Evolutionary conservation across 164 flowering plant species (phyloP).

Genomic region (Stephania japonica): DNA sequence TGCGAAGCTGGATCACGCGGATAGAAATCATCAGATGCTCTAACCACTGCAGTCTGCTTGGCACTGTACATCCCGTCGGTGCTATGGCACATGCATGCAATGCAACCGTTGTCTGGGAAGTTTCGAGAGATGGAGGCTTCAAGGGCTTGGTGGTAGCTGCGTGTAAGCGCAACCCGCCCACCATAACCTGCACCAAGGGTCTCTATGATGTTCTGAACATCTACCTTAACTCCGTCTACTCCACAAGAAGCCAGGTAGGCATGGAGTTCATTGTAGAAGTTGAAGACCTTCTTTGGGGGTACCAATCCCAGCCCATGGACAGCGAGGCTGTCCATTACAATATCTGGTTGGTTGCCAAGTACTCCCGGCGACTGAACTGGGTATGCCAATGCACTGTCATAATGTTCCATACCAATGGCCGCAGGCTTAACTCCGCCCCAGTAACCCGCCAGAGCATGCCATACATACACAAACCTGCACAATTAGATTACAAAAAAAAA

Average conservation of each 20-base stretch:
- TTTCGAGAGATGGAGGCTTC: constrained; percentile 81
- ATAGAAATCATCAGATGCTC: constrained; percentile 98
- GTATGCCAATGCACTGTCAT: constrained; percentile 65
- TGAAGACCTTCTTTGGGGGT: constrained; percentile 77
- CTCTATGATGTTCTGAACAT: constrained; percentile 87
- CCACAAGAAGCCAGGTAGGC: constrained; percentile 89
- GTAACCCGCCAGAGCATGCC: constrained; percentile 98
- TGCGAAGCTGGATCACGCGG: constrained; percentile 97
- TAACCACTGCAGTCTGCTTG: constrained; percentile 78
- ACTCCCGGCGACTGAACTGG: constrained; percentile 88
- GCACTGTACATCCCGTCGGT: constrained; percentile 85
- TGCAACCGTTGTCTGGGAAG: constrained; percentile 88
- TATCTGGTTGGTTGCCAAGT: constrained; percentile 79
- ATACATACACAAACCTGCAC: constrained; percentile 68
- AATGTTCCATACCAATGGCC: constrained; percentile 83
- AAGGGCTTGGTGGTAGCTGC: constrained; percentile 79
- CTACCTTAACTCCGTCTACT: constrained; percentile 92
- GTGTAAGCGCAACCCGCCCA: constrained; percentile 84
- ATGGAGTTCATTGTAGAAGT: constrained; percentile 91
- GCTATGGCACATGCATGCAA: constrained; percentile 88
- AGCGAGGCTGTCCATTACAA: constrained; percentile 85
- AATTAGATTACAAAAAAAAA: not conserved
- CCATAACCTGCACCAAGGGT: constrained; percentile 93
- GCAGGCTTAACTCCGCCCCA: constrained; percentile 99
- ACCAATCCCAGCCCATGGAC: constrained; percentile 89